Conservation (phyloP, 1,284 basidiomycete species). For the Cryptococcus sp. region DNA sequence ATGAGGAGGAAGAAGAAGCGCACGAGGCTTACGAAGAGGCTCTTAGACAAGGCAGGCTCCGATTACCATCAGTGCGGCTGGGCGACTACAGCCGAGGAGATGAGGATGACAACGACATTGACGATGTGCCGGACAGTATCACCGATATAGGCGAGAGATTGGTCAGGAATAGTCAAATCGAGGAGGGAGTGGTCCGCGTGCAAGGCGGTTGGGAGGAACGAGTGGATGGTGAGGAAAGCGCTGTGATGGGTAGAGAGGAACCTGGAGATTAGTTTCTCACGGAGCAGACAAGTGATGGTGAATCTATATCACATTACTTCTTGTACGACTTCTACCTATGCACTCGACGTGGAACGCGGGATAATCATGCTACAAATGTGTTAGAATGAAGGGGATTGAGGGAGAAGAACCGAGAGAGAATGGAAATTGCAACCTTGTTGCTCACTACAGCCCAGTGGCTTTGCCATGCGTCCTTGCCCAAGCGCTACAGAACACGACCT, state of each 20-base stretch:
- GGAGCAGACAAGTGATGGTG: neutral
- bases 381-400: too few species aligned
- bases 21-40: conserved; percentile 46
- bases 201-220: conserved; percentile 49
- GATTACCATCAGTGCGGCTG: conserved; percentile 38
- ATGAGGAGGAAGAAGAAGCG: conserved; percentile 52
- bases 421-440: too few species aligned
- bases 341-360: too few species aligned
- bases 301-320: neutral
- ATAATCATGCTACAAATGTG: neutral
- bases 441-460: too few species aligned
- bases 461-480: neutral
- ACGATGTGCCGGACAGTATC: conserved; percentile 50
- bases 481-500: neutral
- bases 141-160: conserved; percentile 43
- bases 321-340: too few species aligned
- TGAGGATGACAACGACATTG: conserved; percentile 48
- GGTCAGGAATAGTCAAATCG: conserved; percentile 45
- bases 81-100: conserved; percentile 19
- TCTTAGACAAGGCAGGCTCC: conserved; percentile 37
- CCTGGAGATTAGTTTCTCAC: conserved; percentile 33
- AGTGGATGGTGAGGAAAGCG: conserved; percentile 44
- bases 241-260: conserved; percentile 47
- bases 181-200: conserved; percentile 42
- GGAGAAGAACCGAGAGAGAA: too few species aligned